Evolutionary conservation across 2,329 filamentous ascomycete genomes (phyloP), one percentile per base, ranked within the genome.

Genomic region (Hirsutella minnesotensis): DNA sequence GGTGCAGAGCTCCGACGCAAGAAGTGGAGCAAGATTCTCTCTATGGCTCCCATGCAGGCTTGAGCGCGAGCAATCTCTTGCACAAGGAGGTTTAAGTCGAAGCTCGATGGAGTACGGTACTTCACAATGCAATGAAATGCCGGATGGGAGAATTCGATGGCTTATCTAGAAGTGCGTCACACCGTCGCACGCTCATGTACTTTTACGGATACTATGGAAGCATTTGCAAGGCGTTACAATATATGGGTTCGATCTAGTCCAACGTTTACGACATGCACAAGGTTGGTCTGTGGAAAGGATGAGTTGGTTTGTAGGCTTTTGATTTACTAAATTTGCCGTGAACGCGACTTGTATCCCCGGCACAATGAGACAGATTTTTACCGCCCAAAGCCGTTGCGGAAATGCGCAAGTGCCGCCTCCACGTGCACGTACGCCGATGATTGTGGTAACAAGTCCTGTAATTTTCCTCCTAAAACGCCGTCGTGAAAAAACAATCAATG

Each of bases 11-110:
- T 98, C 63, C 81, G 86, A 61, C 79, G 86, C 60, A 92, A 86
- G 73, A 83, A 94, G 68, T 98, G 92, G 92, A 94, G 88, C 56
- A 98, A 96, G 77, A 96, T 98, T 56, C 66, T 98, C 60, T 94
- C 86, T 53, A 77, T 98, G 74, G 92, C 92, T 43, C 90, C 92
- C 19, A 73, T 75, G 66, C 72, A 78, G 54, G 74, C 68, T 31
- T 77, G 66, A 53, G 33, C 5, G 15, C 16, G 9, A 9, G 4
- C 16, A 18, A 16, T n/a, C 8, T 33, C 7, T 35, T 9, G 5
- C 16, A 9, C 15, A n/a, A 15, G 13, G 33, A n/a, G n/a, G 15
- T 18, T n/a, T 16, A 3, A 16, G n/a, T 16, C 15, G 9, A 4
- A 18, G 15, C n/a, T 5, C 9, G 33, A 16, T 9, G 33, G 15